These are phyloP conservation scores for Arthroderma uncinatum DNA, from an alignment of 2,329 filamentous ascomycete species.

Conservation along the genomic window DNA sequence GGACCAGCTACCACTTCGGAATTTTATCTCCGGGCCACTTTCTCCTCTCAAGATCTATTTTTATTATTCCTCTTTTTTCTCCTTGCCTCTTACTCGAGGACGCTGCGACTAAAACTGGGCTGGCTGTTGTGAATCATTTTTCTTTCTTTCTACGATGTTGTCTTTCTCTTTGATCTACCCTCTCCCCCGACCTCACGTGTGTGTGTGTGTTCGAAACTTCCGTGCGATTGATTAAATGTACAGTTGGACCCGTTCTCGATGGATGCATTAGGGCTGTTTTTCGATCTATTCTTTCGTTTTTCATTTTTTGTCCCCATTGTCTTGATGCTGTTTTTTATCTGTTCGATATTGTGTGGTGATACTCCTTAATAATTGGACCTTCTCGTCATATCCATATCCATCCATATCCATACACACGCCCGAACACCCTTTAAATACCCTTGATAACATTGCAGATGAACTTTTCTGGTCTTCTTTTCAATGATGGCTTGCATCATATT, in stretches of 20 bases:
- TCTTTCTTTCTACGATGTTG: not conserved
- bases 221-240: not conserved
- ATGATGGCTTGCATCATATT: not conserved
- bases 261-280: not conserved
- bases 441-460: not conserved
- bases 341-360: not conserved
- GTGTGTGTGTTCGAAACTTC: not conserved
- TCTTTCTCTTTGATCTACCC: too few relatives aligned
- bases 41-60: not conserved
- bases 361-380: constrained; percentile 4
- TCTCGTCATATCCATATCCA: not conserved
- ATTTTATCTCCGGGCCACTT: not conserved
- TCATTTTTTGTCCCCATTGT: not conserved
- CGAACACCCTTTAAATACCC: not conserved
- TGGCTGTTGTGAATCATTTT: not conserved
- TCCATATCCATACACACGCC: not conserved
- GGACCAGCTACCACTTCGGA: not conserved
- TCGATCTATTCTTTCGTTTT: not conserved
- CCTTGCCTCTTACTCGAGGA: not conserved
- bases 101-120: not conserved
- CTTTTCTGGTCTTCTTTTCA: not conserved
- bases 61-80: not conserved
- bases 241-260: not conserved
- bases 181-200: not conserved
- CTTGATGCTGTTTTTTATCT: not conserved